Percentiles rank a stretch among this genome's conserved stretches.
Conservation (phyloP, 2,329 filamentous ascomycete species). For the Xylariaceae sp. region DNA sequence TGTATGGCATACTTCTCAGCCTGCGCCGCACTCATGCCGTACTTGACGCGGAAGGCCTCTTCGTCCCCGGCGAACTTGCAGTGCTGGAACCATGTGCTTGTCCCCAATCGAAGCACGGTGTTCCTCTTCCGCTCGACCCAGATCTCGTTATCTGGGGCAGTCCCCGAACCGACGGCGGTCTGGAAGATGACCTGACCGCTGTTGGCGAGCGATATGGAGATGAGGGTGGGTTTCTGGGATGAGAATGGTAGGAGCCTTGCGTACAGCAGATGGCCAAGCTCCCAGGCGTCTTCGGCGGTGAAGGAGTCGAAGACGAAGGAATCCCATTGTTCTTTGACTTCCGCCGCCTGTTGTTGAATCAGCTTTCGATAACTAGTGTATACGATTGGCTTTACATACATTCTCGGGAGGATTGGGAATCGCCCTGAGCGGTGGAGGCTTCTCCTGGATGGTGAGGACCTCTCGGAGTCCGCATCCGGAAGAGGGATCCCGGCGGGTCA, state of each 20-base stretch:
- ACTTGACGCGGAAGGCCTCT: conserved; percentile 65
- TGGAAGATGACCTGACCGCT: conserved; percentile 69
- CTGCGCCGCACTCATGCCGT: conserved; percentile 59
- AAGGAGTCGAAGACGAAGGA: conserved; percentile 56
- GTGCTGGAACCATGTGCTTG: conserved; percentile 71
- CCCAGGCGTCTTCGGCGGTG: conserved; percentile 65
- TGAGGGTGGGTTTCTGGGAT: conserved; percentile 53
- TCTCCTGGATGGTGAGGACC: not conserved
- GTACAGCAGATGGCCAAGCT: conserved; percentile 66
- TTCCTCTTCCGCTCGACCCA: conserved; percentile 74
- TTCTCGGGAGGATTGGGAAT: conserved; percentile 20
- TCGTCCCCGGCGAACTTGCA: conserved; percentile 69
- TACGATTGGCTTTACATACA: conserved; percentile 4
- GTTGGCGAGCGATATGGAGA: conserved; percentile 66
- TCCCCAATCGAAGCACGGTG: conserved; percentile 71
- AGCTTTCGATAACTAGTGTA: not conserved
- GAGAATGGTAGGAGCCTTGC: conserved; percentile 60
- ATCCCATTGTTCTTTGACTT: conserved; percentile 42
- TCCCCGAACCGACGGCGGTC: conserved; percentile 65
- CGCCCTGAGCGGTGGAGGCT: not conserved
- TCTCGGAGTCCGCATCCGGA: not conserved
- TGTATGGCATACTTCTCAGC: conserved; percentile 73
- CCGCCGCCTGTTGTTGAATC: conserved; percentile 10
- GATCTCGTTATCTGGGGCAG: conserved; percentile 69
- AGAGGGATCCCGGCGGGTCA: not conserved